Base-by-base conservation (phyloP, 1,284 basidiomycete species). In the Rhodotorula sp. region DNA sequence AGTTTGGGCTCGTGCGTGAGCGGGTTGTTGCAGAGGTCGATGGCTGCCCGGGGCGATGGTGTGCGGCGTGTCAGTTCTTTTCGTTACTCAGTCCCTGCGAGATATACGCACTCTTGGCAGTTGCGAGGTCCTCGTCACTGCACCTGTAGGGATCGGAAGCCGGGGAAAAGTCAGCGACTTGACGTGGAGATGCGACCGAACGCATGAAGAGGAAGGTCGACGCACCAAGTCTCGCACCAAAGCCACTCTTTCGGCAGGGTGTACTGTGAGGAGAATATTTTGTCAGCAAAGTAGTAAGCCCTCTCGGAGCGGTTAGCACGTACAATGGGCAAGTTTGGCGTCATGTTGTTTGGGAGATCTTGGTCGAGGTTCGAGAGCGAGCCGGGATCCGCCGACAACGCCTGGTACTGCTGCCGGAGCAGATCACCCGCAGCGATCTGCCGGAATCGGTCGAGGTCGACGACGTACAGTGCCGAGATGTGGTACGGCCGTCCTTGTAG, bases 331-430 rank as follows among this genome's bases (percentile, higher is more conserved):
- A 75, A 66, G 12, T 54, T 26, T 23, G 43, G 52, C 51, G 68
- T 69, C 56, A 69, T 68, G 56, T 94, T 93, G 80, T 97, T 97
- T 0, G 94, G 94, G 60, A 97, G 84, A 84, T 97, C 94, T 87
- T 99, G 96, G 80, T 99, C 96, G 39, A 99, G 85, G 80, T 99
- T 99, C 63, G 94, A 90, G 3, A 99, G 85, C 10, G 93, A 97
- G 80, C 91, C 89, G 0, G 94, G 94, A 80, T 99, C 97, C 18
- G 91, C 90, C 0, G 94, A 97, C 4, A 99, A 85, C 51, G 88
- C 88, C 79, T 99, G 96, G 79, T 99, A 99, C 78, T 92, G 90
- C 23, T 90, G 90, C 71, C 96, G 89, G 21, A 99, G 87, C 57
- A 93, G 89, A 81, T 99, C 96, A 86, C 93, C 82, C 12, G 81